Percentiles rank a stretch among this genome's conserved stretches.
phyloP scores from a whole-genome alignment of 805 yeast genomes.

The Diddensiella santjacobensis region DNA sequence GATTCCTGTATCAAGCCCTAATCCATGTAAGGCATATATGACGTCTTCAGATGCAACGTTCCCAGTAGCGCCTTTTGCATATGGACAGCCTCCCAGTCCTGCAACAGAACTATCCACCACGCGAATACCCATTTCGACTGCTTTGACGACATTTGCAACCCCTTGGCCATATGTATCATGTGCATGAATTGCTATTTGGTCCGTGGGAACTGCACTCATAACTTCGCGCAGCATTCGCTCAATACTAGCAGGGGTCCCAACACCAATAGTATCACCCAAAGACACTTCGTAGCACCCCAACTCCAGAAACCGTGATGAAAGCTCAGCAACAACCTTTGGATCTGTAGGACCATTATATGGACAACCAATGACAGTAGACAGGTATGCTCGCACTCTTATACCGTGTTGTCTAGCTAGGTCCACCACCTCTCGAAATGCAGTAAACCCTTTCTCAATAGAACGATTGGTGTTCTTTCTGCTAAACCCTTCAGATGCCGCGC shows the following conservation, averaged over 20 bases:
- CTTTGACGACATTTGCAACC: conserved; percentile 31
- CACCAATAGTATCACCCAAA: conserved; percentile 34
- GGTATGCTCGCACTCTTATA: conserved; percentile 30
- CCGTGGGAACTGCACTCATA: conserved; percentile 21
- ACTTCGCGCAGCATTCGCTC: conserved; percentile 28
- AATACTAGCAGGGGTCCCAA: conserved; percentile 30
- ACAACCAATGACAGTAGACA: conserved; percentile 33
- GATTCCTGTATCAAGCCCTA: conserved; percentile 31
- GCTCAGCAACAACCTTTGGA: conserved; percentile 29
- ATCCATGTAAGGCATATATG: conserved; percentile 30
- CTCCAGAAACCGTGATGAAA: conserved; percentile 27
- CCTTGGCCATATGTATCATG: conserved; percentile 36
- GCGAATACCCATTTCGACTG: conserved; percentile 31
- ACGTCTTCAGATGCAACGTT: conserved; percentile 34
- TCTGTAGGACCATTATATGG: conserved; percentile 33
- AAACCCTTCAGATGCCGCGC: conserved; percentile 33
- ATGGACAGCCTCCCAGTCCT: conserved; percentile 36
- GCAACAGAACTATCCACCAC: conserved; percentile 31
- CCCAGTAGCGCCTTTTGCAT: conserved; percentile 34
- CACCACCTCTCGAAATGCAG: conserved; percentile 24
- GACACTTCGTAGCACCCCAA: conserved; percentile 35
- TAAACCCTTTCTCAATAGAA: conserved; percentile 27
- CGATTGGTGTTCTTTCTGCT: conserved; percentile 31
- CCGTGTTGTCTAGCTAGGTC: conserved; percentile 23
- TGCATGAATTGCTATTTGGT: conserved; percentile 31